Conservation (phyloP, 495 filamentous ascomycete genomes). For the Talaromyces thailandensis region DNA sequence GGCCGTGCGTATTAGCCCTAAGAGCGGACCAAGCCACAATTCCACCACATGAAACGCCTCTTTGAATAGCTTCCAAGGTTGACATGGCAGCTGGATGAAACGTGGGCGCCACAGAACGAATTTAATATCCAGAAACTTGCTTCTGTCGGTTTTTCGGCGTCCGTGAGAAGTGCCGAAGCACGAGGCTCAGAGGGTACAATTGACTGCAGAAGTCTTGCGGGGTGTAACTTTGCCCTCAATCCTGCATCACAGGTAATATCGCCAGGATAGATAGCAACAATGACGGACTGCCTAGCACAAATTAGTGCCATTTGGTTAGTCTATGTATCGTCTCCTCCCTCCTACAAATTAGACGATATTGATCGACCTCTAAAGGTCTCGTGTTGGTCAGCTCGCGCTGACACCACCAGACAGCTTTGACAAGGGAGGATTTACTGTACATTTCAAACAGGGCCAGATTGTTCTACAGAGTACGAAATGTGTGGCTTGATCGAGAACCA, state of each 20-base stretch:
- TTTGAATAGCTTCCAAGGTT: background rate
- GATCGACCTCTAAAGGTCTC: background rate
- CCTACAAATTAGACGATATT: background rate
- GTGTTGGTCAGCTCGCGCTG: background rate
- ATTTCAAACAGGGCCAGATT: background rate
- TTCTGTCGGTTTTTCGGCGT: background rate
- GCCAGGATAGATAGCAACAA: background rate
- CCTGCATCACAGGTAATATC: background rate
- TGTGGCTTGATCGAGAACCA: background rate
- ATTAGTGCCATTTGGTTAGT: background rate
- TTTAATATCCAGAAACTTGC: background rate
- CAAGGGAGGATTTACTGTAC: background rate
- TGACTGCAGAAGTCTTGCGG: background rate
- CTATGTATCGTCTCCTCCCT: background rate
- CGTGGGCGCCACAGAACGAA: background rate
- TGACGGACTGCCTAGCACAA: background rate
- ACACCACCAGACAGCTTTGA: background rate
- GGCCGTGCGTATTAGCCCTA: background rate
- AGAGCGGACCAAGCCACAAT: background rate
- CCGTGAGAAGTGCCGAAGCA: background rate
- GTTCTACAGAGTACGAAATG: background rate
- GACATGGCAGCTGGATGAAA: background rate
- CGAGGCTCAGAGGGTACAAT: background rate
- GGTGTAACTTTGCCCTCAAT: background rate
- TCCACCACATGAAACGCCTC: background rate